A percentile compares a stretch with the other conserved stretches of the same genome.
phyloP scores from a whole-genome alignment of 371 early-diverging fungal species.

The Syncephalastrum monosporum region DNA sequence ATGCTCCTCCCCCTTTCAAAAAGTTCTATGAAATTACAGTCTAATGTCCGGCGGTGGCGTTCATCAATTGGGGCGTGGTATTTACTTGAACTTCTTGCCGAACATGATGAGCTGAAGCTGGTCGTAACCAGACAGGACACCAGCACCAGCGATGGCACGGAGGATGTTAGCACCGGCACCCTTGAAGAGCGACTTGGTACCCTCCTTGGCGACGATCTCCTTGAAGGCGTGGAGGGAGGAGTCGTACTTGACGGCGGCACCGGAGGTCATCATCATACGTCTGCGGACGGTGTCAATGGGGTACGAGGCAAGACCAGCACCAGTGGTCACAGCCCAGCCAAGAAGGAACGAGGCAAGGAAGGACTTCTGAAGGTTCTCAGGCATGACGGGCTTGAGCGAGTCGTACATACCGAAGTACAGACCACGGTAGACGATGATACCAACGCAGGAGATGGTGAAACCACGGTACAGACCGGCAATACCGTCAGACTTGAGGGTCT shows the following conservation, averaged over 20 bases:
- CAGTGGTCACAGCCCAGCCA: slow-evolving; percentile 69
- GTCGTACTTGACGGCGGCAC: slow-evolving; percentile 72
- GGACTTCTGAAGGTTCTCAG: slow-evolving; percentile 40
- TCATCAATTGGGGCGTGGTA: not conserved
- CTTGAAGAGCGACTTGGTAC: slow-evolving; percentile 77
- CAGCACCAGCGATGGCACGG: slow-evolving; percentile 81
- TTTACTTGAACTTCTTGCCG: slow-evolving; percentile 39
- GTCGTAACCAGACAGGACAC: slow-evolving; percentile 67
- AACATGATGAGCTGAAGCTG: slow-evolving; percentile 59
- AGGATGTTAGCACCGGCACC: slow-evolving; percentile 82
- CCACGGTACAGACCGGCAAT: slow-evolving; percentile 78
- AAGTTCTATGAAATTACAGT: too few relatives aligned
- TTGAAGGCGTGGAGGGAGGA: slow-evolving; percentile 69
- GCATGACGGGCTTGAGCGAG: slow-evolving; percentile 69
- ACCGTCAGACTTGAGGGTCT: slow-evolving; percentile 67
- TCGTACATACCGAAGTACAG: slow-evolving; percentile 78
- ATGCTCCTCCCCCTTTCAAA: too few relatives aligned
- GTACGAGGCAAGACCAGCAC: slow-evolving; percentile 65
- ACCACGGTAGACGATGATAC: slow-evolving; percentile 78
- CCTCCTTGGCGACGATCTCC: slow-evolving; percentile 71
- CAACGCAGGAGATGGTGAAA: slow-evolving; percentile 70
- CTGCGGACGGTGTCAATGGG: slow-evolving; percentile 85
- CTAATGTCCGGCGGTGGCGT: too few relatives aligned
- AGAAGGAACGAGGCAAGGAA: slow-evolving; percentile 65
- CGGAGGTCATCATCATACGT: slow-evolving; percentile 83